Percentiles rank a stretch among this genome's conserved stretches.
Conservation (phyloP, 169 alveolate species). For the Plasmodium malariae region DNA sequence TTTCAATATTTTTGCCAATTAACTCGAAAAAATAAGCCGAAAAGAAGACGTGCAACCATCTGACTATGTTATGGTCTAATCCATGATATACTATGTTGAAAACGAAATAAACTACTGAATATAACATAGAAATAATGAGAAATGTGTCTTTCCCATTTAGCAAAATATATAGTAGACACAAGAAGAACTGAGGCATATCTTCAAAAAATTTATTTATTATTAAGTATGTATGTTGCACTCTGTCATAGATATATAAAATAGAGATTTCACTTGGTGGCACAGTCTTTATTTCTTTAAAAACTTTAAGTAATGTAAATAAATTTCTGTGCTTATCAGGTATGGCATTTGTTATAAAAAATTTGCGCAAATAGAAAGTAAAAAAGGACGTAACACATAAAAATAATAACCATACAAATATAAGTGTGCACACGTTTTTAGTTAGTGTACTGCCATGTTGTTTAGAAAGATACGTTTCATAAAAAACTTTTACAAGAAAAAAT, state of each 20-base stretch:
- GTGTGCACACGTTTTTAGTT: not conserved
- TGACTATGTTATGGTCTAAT: not conserved
- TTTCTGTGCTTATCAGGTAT: conserved; percentile 27
- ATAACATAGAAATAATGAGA: conserved; percentile 13
- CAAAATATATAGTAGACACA: conserved; percentile 2
- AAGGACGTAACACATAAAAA: conserved; percentile 22
- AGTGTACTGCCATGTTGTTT: not conserved
- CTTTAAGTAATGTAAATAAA: conserved; percentile 35
- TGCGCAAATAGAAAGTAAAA: conserved; percentile 39
- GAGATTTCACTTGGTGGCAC: not conserved
- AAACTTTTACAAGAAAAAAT: conserved; percentile 20
- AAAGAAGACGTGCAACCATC: not conserved
- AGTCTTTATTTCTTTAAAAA: conserved; percentile 22
- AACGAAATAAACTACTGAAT: conserved; percentile 4
- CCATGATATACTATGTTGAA: not conserved
- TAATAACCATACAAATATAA: conserved; percentile 27
- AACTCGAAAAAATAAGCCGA: conserved; percentile 19
- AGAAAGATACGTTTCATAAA: not conserved
- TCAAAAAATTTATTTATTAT: conserved; percentile 50
- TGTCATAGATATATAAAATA: conserved; percentile 19
- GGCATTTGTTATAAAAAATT: conserved; percentile 14
- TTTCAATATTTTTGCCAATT: too few species aligned
- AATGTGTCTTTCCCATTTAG: conserved; percentile 29
- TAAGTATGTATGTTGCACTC: conserved; percentile 28
- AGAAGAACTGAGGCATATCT: conserved; percentile 54